These are phyloP conservation scores for Besnoitia besnoiti DNA, from an alignment of 169 alveolate species.

Conservation along the genomic window DNA sequence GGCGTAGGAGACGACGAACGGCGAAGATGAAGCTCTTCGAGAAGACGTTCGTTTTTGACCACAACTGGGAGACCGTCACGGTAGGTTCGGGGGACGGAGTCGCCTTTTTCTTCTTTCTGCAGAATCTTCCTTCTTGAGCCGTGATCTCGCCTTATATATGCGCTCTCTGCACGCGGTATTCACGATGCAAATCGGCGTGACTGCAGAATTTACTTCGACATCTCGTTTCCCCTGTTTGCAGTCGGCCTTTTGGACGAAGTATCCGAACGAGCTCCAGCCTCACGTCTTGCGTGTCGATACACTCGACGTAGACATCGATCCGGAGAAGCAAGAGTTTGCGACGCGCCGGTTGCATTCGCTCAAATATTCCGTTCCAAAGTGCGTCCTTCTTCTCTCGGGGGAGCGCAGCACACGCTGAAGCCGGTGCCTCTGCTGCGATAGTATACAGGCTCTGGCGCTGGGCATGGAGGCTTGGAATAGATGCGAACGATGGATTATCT, in stretches of 20 bases:
- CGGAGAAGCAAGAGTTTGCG: constrained; percentile 23
- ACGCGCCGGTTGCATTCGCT: constrained; percentile 56
- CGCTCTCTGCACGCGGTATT: too few relatives aligned
- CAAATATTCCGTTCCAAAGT: constrained; percentile 43
- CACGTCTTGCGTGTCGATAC: constrained; percentile 67
- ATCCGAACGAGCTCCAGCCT: constrained; percentile 65
- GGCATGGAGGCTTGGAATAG: too few relatives aligned
- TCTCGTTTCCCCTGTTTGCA: neutral
- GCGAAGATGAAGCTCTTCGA: constrained; percentile 13
- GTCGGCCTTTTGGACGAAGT: constrained; percentile 63
- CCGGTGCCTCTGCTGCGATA: too few relatives aligned
- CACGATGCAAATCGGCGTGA: too few relatives aligned
- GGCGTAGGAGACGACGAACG: neutral
- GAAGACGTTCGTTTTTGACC: constrained; percentile 2
- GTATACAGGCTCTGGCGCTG: too few relatives aligned
- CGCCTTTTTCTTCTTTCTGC: neutral
- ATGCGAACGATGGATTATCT: too few relatives aligned
- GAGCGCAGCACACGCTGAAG: neutral
- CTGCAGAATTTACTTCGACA: too few relatives aligned
- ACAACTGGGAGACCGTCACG: constrained; percentile 69
- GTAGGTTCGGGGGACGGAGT: neutral
- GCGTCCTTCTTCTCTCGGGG: neutral
- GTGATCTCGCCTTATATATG: too few relatives aligned
- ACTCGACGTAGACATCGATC: constrained; percentile 30
- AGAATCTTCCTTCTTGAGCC: too few relatives aligned